phyloP scores from a whole-genome alignment of 768 basidiomycete genomes.

The Phallus indusiatus region DNA sequence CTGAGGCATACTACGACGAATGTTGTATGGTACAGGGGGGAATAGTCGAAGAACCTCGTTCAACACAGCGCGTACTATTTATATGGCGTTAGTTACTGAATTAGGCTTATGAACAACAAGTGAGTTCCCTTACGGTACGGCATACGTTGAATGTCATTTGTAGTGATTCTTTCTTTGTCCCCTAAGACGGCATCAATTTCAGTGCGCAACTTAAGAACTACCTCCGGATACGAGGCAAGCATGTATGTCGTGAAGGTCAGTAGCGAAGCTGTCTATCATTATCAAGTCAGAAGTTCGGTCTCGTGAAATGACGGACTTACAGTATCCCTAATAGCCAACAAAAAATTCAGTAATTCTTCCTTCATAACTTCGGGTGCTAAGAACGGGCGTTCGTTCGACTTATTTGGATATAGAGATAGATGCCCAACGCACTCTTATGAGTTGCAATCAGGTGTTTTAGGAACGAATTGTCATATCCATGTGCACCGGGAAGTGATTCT shows the following conservation, averaged over 20 bases:
- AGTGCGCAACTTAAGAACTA: conserved; percentile 11
- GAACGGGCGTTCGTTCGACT: neutral
- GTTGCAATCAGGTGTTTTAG: conserved; percentile 16
- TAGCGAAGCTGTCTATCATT: conserved; percentile 16
- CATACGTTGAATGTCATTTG: conserved; percentile 18
- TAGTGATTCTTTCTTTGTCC: conserved; percentile 11
- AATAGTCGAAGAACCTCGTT: conserved; percentile 29
- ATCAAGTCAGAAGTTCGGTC: neutral
- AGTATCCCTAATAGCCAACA: conserved; percentile 30
- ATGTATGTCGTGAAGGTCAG: conserved; percentile 23
- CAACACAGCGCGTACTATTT: conserved; percentile 20
- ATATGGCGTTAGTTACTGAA: neutral
- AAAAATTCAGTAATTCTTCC: conserved; percentile 30
- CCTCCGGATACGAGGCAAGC: conserved; percentile 19
- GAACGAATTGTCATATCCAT: conserved; percentile 11
- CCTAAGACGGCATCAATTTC: conserved; percentile 17
- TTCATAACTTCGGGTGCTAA: conserved; percentile 23
- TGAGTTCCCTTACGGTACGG: conserved; percentile 19
- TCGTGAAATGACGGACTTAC: neutral
- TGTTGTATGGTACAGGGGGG: conserved; percentile 29
- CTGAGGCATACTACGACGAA: conserved; percentile 12
- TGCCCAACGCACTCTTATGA: conserved; percentile 11
- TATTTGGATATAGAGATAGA: neutral
- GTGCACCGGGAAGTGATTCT: neutral
- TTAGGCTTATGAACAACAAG: neutral